Evolutionary conservation across 805 yeast genomes (phyloP), one percentile per base, ranked within the genome.

Genomic region (Kazachstania kunashirensis): DNA sequence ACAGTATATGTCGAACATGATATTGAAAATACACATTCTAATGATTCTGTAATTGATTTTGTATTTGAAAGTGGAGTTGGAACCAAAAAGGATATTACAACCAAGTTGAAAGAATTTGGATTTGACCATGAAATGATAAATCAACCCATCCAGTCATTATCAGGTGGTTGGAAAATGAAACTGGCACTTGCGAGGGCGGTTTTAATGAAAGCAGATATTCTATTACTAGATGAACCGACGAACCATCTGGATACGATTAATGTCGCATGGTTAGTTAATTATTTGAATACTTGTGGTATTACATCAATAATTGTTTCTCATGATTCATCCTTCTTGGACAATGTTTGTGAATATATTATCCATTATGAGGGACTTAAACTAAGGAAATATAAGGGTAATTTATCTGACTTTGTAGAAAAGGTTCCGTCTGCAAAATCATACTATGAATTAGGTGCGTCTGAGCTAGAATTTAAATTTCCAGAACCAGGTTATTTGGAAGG

Each of bases 161-260:
- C 96, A 62, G 96, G 96, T 78, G 96, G 96, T 77, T 86, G 96
- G 96, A 88, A 88, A 79, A 86, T 86, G 96, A 88, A 88, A 74
- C 78, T 86, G 67, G 96, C 96, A 62, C 77, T 86, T 61, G 96
- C 96, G 56, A 83, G 95, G 70, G 96, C 96, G 61, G 95, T 86
- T 59, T 77, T 86, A 70, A 83, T 81, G 75, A 84, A 85, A 71
- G 96, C 96, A 59, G 94, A 83, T 68, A 86, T 86, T 63, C 75
- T 33, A 18, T 25, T 33, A 16, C 25, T 33, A 18, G 35, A 33
- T 33, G 35, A 33, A 77, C 96, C 96, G 71, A 86, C 96, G 62
- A 86, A 86, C 80, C 96, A 88, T 75, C 80, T 88, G 81, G 96
- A 88, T 72, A 84, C 95, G 60, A 95, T 84, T 58, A 88, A 88